Base-by-base conservation (phyloP, 129 eudicot species). In the Centaurea solstitialis region DNA sequence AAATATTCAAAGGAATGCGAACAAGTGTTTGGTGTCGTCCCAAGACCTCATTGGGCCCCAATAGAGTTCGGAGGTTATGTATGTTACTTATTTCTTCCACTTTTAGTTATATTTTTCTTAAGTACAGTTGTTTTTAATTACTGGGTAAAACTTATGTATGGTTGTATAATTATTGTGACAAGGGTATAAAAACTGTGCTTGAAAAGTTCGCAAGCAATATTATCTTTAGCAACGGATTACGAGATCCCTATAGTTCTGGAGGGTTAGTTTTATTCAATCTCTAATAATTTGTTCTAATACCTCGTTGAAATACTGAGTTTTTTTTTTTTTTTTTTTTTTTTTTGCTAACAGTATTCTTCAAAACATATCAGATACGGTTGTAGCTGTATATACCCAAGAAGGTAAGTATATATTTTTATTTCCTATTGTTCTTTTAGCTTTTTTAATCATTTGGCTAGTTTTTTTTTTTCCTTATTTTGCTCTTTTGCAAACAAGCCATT, bases 191-290 rank as follows among this genome's bases (percentile, higher is more conserved):
- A 75, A 43, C 75, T 0, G 89, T 82, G 65, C 86, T 86, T 10
- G 81, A 69, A 43, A 86, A 82, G 62, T 86, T 86, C 11, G 86
- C 76, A 75, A 86, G 89, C 84, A 86, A 82, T 81, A 86, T 86
- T 59, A 86, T 86, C 66, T 86, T 86, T 53, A 74, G 84, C 59
- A 82, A 86, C 22, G 86, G 86, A 17, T 45, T 82, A 40, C 81
- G 81, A 7, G 89, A 86, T 73, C 86, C 89, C 1, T 86, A 75
- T 28, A 86, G 89, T 74, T 71, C 73, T 35, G 89, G 89, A 82
- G 89, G 89, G 86, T 86, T 70, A 41, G 72, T 38, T 64, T 30
- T 4, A 6, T 61, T 17, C 61, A 8, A 73, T 11, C 47, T 5
- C 21, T 38, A 12, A 30, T 28, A 0, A 0, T 38, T 76, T 9